phyloP scores from a whole-genome alignment of 768 basidiomycete genomes.

The Suillus placidus region DNA sequence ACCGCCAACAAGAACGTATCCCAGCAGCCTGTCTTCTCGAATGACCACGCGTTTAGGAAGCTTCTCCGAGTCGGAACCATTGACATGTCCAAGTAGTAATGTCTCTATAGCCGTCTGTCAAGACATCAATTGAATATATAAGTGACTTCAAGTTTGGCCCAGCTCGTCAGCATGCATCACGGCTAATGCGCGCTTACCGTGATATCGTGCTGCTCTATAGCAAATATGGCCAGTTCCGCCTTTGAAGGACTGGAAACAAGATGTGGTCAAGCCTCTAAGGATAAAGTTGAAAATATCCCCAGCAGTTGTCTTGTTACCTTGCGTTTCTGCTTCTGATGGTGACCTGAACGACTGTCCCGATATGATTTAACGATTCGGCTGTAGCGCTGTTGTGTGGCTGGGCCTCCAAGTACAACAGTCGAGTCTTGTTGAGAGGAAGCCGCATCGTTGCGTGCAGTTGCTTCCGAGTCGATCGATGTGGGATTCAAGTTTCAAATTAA shows the following conservation, averaged over 20 bases:
- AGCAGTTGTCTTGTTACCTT: neutral
- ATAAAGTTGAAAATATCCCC: neutral
- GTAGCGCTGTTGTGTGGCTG: neutral
- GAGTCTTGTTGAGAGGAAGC: slow-evolving; percentile 6
- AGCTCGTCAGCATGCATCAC: neutral
- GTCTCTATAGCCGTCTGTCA: slow-evolving; percentile 1
- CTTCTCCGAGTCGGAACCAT: neutral
- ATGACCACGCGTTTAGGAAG: neutral
- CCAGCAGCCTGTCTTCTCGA: slow-evolving; percentile 4
- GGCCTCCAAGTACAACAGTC: neutral
- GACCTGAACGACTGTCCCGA: slow-evolving; percentile 5
- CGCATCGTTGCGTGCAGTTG: neutral
- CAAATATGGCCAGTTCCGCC: neutral
- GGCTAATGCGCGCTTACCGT: neutral
- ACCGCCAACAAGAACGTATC: slow-evolving; percentile 1
- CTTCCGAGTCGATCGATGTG: neutral
- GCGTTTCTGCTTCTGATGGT: neutral
- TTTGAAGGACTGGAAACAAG: neutral
- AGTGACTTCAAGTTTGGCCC: neutral
- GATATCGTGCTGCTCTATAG: slow-evolving; percentile 5
- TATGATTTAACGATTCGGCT: neutral
- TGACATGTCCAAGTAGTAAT: neutral
- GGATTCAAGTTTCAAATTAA: no score
- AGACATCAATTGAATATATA: no score
- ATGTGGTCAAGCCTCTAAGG: neutral